Conservation (phyloP, 352 stramenopile genomes). For the Phytopythium chamaehyphon region DNA sequence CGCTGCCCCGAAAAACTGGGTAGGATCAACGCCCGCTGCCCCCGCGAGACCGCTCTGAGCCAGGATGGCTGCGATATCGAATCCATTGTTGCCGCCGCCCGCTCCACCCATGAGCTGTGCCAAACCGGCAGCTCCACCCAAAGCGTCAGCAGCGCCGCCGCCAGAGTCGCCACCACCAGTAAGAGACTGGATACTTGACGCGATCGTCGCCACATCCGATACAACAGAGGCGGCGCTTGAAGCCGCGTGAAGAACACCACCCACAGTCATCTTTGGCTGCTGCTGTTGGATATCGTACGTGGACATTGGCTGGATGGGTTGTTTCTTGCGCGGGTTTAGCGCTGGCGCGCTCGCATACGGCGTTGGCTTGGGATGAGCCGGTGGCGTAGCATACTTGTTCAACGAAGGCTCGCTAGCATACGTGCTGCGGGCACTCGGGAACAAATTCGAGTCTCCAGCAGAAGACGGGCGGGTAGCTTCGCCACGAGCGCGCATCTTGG, state of each 20-base stretch:
- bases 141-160: neutral
- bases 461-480: neutral
- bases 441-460: too few relatives aligned
- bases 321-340: neutral
- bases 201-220: slow-evolving; percentile 3
- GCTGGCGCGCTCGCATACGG: neutral
- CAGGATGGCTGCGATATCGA: neutral
- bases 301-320: slow-evolving; percentile 3
- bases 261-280: slow-evolving; percentile 8
- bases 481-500: slow-evolving; percentile 4
- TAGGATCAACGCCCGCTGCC: too few relatives aligned
- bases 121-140: neutral
- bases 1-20: slow-evolving; percentile 3
- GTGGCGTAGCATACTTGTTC: too few relatives aligned
- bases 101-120: neutral
- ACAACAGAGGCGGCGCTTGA: slow-evolving; percentile 7
- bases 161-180: neutral
- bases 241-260: slow-evolving; percentile 6
- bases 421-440: too few relatives aligned
- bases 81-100: neutral
- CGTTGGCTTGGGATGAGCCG: too few relatives aligned
- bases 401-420: too few relatives aligned
- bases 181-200: neutral
- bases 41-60: neutral
- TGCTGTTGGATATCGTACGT: slow-evolving; percentile 6